Conservation (phyloP, 768 basidiomycete genomes). For the Pulveroboletus sp. region DNA sequence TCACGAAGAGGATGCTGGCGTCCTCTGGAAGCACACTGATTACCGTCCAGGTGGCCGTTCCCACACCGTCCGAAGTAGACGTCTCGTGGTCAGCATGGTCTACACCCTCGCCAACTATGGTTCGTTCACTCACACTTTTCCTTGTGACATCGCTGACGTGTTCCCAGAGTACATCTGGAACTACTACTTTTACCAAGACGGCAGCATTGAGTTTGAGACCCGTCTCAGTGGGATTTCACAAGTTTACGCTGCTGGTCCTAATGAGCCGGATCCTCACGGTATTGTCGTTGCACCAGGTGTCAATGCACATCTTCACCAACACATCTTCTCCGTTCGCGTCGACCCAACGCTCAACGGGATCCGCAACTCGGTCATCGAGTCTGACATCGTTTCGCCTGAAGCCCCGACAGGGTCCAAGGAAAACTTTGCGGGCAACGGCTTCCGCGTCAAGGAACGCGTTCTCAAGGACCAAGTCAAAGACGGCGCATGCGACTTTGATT, state of each 20-base stretch:
- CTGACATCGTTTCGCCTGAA: conserved; percentile 62
- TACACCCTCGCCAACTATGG: conserved; percentile 91
- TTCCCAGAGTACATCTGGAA: conserved; percentile 78
- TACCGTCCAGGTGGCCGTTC: conserved; percentile 80
- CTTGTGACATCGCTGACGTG: neutral
- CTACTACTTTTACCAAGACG: conserved; percentile 89
- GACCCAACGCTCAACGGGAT: conserved; percentile 94
- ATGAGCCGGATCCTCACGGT: conserved; percentile 65
- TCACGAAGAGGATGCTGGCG: conserved; percentile 87
- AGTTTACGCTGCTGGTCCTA: conserved; percentile 60
- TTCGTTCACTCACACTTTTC: conserved; percentile 27
- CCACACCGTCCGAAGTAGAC: conserved; percentile 74
- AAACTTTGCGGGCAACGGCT: conserved; percentile 89
- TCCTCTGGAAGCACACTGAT: conserved; percentile 91
- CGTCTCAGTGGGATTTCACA: conserved; percentile 83
- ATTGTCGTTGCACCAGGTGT: conserved; percentile 79
- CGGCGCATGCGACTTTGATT: conserved; percentile 65
- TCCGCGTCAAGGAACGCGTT: conserved; percentile 59
- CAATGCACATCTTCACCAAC: conserved; percentile 85
- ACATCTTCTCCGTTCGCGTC: conserved; percentile 71
- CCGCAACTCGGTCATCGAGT: conserved; percentile 77
- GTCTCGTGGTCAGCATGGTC: conserved; percentile 88
- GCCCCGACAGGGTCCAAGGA: conserved; percentile 69
- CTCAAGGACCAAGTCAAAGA: conserved; percentile 44
- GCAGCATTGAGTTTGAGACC: conserved; percentile 82